Conservation (phyloP, 2,329 filamentous ascomycete genomes). For the Colletotrichum liriopes region DNA sequence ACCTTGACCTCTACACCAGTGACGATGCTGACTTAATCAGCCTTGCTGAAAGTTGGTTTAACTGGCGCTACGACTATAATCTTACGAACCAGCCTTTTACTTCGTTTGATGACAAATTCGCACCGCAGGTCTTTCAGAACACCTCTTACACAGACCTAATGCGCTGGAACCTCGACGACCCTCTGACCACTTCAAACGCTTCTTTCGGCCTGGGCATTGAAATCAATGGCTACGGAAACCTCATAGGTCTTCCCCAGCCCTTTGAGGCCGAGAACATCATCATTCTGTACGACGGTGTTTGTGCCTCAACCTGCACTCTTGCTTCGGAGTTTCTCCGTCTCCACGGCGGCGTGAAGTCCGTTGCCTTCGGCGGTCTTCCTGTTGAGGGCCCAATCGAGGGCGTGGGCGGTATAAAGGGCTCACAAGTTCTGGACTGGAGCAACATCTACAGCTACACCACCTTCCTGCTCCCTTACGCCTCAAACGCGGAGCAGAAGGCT, state of each 20-base stretch:
- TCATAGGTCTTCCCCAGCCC: constrained; percentile 64
- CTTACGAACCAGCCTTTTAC: constrained; percentile 65
- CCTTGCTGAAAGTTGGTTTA: constrained; percentile 66
- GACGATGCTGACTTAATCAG: constrained; percentile 51
- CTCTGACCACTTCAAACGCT: constrained; percentile 57
- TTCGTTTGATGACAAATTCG: constrained; percentile 63
- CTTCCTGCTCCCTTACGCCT: constrained; percentile 43
- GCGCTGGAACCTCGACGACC: constrained; percentile 66
- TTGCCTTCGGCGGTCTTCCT: constrained; percentile 67
- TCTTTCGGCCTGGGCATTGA: constrained; percentile 61
- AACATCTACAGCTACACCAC: constrained; percentile 49
- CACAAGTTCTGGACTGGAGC: constrained; percentile 55
- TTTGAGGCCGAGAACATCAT: constrained; percentile 73
- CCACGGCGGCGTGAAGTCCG: constrained; percentile 67
- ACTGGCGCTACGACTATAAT: constrained; percentile 66
- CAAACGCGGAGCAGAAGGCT: constrained; percentile 49
- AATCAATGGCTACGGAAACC: constrained; percentile 66
- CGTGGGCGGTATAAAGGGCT: constrained; percentile 68
- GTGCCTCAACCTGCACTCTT: constrained; percentile 71
- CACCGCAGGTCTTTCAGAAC: constrained; percentile 57
- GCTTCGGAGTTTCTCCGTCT: constrained; percentile 69
- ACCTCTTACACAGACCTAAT: constrained; percentile 69
- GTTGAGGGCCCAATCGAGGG: constrained; percentile 66
- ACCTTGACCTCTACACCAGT: constrained; percentile 63
- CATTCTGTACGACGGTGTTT: constrained; percentile 72